phyloP scores from a whole-genome alignment of 805 yeast genomes.

The Maudiozyma saulgeensis region DNA sequence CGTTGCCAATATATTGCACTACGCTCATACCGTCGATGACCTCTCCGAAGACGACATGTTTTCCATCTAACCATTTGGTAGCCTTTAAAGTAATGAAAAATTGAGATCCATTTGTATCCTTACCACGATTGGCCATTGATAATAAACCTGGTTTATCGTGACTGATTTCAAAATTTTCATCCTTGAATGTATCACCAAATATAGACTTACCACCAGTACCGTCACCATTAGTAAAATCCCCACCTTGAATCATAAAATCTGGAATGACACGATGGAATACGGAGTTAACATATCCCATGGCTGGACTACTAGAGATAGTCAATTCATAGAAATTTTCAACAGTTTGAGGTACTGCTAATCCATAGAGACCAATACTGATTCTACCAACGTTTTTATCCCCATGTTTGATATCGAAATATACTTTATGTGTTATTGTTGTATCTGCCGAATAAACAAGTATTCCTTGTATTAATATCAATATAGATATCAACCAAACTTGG shows the following conservation, averaged over 20 bases:
- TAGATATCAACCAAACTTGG: too few relatives aligned
- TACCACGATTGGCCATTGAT: conserved; percentile 96
- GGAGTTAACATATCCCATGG: conserved; percentile 77
- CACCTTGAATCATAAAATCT: conserved; percentile 53
- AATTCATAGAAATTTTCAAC: conserved; percentile 89
- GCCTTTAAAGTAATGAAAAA: conserved; percentile 76
- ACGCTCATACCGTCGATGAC: conserved; percentile 71
- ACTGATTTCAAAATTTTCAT: conserved; percentile 58
- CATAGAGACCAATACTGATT: conserved; percentile 73
- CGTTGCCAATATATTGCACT: conserved; percentile 67
- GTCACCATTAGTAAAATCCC: conserved; percentile 79
- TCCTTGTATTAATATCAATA: too few relatives aligned
- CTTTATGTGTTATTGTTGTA: conserved; percentile 31
- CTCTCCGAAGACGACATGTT: conserved; percentile 90
- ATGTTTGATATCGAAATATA: conserved; percentile 68
- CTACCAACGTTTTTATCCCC: conserved; percentile 67
- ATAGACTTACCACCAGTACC: conserved; percentile 93
- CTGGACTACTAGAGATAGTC: conserved; percentile 77
- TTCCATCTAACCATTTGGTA: conserved; percentile 78
- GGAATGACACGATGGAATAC: conserved; percentile 93
- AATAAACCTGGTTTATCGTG: conserved; percentile 72
- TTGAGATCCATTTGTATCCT: conserved; percentile 93
- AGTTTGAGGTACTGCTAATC: conserved; percentile 84
- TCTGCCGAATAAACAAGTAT: too few relatives aligned
- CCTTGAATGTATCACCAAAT: conserved; percentile 59